Percentiles rank a stretch among this genome's conserved stretches.
phyloP scores from a whole-genome alignment of 1,284 basidiomycete genomes.

The Pterulicium gracile region DNA sequence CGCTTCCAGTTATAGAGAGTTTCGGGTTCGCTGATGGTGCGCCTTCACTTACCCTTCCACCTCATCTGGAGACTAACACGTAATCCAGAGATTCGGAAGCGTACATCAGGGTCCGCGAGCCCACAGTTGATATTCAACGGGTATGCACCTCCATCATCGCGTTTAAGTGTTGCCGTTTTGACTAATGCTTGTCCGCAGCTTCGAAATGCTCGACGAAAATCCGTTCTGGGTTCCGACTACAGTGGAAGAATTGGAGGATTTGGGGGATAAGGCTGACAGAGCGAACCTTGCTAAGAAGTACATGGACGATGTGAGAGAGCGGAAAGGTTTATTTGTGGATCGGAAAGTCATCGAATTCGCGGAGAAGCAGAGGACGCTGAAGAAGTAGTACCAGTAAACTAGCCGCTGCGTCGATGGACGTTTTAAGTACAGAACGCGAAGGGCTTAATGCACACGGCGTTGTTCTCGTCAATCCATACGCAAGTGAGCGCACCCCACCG shows the following conservation, averaged over 20 bases:
- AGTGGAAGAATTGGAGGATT: conserved; percentile 93
- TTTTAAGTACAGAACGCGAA: too few species aligned
- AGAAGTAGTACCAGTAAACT: conserved; percentile 61
- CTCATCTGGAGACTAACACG: conserved; percentile 4
- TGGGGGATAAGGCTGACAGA: conserved; percentile 92
- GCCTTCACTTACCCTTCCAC: conserved; percentile 7
- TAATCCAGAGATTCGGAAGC: conserved; percentile 80
- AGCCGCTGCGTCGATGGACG: too few species aligned
- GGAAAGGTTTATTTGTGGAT: conserved; percentile 95
- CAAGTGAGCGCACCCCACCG: too few species aligned
- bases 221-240: conserved; percentile 99
- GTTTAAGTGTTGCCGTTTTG: not conserved
- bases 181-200: conserved; percentile 29
- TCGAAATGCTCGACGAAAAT: conserved; percentile 85
- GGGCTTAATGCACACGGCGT: too few species aligned
- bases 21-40: conserved; percentile 96
- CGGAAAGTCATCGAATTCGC: conserved; percentile 88
- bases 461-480: too few species aligned
- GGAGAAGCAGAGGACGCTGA: conserved; percentile 95
- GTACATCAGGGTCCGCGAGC: conserved; percentile 92
- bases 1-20: conserved; percentile 93
- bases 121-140: conserved; percentile 96
- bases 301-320: conserved; percentile 83
- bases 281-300: conserved; percentile 92
- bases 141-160: conserved; percentile 28